These are phyloP conservation scores for Pseudisothecium myosuroides DNA, from an alignment of 225 moss, liverwort and hornwort species.

Conservation along the genomic window DNA sequence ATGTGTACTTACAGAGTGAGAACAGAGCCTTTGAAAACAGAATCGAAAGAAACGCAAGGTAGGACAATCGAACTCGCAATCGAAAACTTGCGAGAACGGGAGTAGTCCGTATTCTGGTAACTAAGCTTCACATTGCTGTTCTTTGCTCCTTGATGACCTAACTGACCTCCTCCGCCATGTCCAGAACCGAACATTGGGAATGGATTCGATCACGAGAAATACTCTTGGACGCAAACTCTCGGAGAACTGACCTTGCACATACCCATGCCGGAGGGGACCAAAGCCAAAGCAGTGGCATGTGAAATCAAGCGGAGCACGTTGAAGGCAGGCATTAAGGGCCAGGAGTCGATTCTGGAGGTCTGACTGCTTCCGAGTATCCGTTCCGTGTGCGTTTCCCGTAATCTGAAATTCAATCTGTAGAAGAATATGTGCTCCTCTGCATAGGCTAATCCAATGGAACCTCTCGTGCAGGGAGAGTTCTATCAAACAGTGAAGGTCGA, in stretches of 20 bases:
- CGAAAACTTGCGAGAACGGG: neutral
- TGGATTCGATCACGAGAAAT: conserved; percentile 68
- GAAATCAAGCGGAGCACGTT: conserved; percentile 71
- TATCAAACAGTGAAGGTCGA: conserved; percentile 55
- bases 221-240: conserved; percentile 83
- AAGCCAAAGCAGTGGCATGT: conserved; percentile 57
- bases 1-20: neutral
- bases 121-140: neutral
- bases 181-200: conserved; percentile 88
- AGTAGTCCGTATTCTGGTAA: neutral
- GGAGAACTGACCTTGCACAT: conserved; percentile 67
- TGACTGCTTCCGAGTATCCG: neutral
- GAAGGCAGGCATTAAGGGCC: conserved; percentile 79
- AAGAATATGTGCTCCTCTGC: neutral
- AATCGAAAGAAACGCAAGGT: neutral
- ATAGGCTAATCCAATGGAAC: neutral
- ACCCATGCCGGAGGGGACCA: conserved; percentile 56
- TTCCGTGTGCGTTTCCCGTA: neutral
- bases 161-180: neutral
- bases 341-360: conserved; percentile 64
- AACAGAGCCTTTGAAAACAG: neutral
- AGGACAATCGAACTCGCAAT: neutral
- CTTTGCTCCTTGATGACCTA: neutral
- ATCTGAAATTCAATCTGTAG: neutral
- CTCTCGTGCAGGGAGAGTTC: conserved; percentile 56